Conservation (phyloP, 2,329 filamentous ascomycete species). For the Lecanicillium sp. region DNA sequence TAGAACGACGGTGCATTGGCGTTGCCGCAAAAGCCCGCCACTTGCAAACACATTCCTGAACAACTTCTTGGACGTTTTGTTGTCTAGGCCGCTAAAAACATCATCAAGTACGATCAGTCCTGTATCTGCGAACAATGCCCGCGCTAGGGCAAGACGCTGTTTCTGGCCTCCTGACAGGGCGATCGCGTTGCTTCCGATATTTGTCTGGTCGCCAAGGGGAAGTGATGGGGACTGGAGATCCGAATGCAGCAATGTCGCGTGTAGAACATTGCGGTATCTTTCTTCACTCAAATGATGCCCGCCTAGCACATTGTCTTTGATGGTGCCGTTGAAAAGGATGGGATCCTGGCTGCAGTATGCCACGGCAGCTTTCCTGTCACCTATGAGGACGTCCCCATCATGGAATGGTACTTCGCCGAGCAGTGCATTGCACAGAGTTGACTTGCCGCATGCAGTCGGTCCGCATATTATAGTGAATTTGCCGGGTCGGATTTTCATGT, state of each 20-base stretch:
- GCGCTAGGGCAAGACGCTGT: conserved; percentile 22
- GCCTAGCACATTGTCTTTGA: conserved; percentile 34
- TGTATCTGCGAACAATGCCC: conserved; percentile 26
- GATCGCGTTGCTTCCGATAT: conserved; percentile 36
- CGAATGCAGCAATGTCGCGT: conserved; percentile 26
- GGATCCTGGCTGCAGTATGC: conserved; percentile 30
- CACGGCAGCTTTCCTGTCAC: conserved; percentile 15
- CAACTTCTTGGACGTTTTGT: conserved; percentile 23
- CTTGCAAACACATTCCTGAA: conserved; percentile 14
- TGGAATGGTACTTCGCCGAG: conserved; percentile 24
- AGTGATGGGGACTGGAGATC: conserved; percentile 25
- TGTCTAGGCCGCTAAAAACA: conserved; percentile 31
- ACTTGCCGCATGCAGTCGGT: conserved; percentile 32
- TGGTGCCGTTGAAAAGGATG: conserved; percentile 28
- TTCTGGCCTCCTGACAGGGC: conserved; percentile 36
- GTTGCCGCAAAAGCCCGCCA: conserved; percentile 27
- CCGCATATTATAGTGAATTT: conserved; percentile 31
- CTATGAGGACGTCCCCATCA: conserved; percentile 16
- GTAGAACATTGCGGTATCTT: conserved; percentile 30
- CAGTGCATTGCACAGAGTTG: conserved; percentile 30
- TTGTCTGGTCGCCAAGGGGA: conserved; percentile 30
- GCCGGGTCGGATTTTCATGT: conserved; percentile 15
- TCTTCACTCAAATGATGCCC: conserved; percentile 24
- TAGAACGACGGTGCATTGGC: conserved; percentile 36
- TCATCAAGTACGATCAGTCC: conserved; percentile 30